Percentiles rank a stretch among this genome's conserved stretches.
These are phyloP conservation scores for Boletus vinaceobasis DNA, from an alignment of 768 basidiomycete species.

Conservation along the genomic window DNA sequence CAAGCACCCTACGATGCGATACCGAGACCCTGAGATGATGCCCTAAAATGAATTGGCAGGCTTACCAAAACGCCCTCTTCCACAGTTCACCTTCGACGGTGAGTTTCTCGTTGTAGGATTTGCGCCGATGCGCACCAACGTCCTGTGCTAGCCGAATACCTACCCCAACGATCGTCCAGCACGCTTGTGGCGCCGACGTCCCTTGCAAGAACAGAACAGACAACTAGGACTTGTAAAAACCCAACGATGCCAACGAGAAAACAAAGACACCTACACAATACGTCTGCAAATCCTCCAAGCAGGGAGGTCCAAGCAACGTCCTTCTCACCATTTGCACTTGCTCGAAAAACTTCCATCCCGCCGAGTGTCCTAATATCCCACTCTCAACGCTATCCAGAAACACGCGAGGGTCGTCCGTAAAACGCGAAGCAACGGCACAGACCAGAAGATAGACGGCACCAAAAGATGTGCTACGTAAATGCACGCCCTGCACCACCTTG, in stretches of 20 bases:
- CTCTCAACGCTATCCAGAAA: conserved; percentile 33
- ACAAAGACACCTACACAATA: conserved; percentile 45
- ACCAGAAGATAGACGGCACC: conserved; percentile 61
- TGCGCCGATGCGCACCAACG: conserved; percentile 50
- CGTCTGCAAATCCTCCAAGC: conserved; percentile 69
- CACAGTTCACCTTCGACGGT: conserved; percentile 56
- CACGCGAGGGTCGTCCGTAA: conserved; percentile 54
- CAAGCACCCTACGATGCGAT: conserved; percentile 24
- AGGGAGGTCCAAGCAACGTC: conserved; percentile 52
- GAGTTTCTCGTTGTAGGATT: conserved; percentile 27
- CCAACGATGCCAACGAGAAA: conserved; percentile 7
- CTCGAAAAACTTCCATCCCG: conserved; percentile 49
- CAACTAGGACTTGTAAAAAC: conserved; percentile 38
- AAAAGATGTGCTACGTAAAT: conserved; percentile 51
- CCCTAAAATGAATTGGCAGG: background rate
- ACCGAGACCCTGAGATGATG: background rate
- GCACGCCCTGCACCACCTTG: conserved; percentile 44
- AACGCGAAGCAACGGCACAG: conserved; percentile 64
- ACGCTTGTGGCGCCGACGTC: conserved; percentile 57
- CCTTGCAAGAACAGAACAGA: conserved; percentile 52
- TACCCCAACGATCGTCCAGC: conserved; percentile 66
- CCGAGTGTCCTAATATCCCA: conserved; percentile 38
- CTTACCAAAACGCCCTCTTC: conserved; percentile 52
- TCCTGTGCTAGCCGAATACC: conserved; percentile 59
- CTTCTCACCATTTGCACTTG: conserved; percentile 58